Evolutionary conservation across 2,329 filamentous ascomycete species (phyloP), one percentile per base, ranked within the genome.

Genomic region (Verticillium klebahnii): DNA sequence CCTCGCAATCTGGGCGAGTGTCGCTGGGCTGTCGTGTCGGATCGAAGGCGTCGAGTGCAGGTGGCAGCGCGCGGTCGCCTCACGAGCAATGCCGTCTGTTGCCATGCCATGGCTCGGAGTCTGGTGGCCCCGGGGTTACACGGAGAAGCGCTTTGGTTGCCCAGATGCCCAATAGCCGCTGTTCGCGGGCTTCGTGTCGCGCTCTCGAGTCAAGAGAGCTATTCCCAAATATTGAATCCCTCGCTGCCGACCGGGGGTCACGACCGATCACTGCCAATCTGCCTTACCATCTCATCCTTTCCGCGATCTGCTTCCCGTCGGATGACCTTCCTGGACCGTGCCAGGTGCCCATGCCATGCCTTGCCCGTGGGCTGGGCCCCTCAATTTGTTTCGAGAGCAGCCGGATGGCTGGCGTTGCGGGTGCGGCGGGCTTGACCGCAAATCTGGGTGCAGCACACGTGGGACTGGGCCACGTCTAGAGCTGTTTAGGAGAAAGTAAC

Each of bases 371-470:
- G 45, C n/a, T 14, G 17, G 17, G 45, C 45, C 45, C 19, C 45
- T 50, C 45, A 50, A 1, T 23, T 50, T 50, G 45, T 50, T 50
- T 50, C 45, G 45, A 50, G 45, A 50, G 23, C 45, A 50, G 45
- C 45, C 45, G 45, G 45, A 25, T 25, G 45, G 45, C 19, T 50
- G 45, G 45, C 45, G 45, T 50, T 50, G 45, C 45, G 45, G 45
- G 45, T 50, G 45, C 45, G 45, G 45, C 45, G 45, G 45, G 45
- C 45, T 50, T 50, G 45, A 50, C 45, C 45, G 19, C 23, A 50
- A 50, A 50, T 50, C 45, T 50, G 45, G 45, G 45, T 50, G 45
- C 45, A 50, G 45, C 45, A 57, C 63, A 65, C 59, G 62, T 65
- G 63, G 59, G 17, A 60, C 50, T 55, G 36, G 54, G 55, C 57